These are phyloP conservation scores for Chamaenerion angustifolium DNA, from an alignment of 345 rosid genomes.

Conservation along the genomic window DNA sequence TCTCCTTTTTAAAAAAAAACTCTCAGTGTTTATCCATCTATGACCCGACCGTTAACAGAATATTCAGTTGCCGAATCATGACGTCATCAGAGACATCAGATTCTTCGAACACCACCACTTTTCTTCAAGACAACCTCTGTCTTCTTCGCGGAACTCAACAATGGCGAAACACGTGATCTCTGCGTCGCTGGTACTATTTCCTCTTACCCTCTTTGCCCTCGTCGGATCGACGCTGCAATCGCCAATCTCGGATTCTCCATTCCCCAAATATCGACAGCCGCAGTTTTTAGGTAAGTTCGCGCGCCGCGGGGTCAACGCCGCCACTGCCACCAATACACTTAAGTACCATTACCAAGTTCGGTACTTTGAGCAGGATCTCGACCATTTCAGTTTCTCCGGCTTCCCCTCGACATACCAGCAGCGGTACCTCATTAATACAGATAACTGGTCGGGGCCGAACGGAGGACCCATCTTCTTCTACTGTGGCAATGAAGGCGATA, in stretches of 20 bases:
- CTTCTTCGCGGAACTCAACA: background rate
- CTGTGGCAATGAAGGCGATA: constrained; percentile 82
- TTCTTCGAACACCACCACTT: too few relatives aligned
- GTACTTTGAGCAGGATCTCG: constrained; percentile 49
- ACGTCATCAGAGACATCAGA: too few relatives aligned
- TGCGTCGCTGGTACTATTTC: background rate
- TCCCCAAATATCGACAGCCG: constrained; percentile 11
- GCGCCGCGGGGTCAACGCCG: constrained; percentile 3
- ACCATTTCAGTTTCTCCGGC: constrained; percentile 70
- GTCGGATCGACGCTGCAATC: constrained; percentile 10
- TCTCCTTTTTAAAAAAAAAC: too few relatives aligned
- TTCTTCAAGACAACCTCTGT: too few relatives aligned
- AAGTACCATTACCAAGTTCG: constrained; percentile 38
- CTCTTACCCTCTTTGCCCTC: constrained; percentile 11
- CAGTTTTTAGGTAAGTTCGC: constrained; percentile 26
- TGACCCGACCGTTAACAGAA: too few relatives aligned
- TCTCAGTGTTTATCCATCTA: too few relatives aligned
- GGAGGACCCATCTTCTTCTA: constrained; percentile 70
- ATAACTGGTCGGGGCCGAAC: constrained; percentile 44
- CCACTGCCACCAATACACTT: background rate
- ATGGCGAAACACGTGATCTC: constrained; percentile 20
- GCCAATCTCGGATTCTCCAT: constrained; percentile 4
- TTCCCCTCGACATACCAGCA: constrained; percentile 43
- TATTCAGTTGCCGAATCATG: too few relatives aligned
- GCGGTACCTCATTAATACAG: constrained; percentile 55